Base-by-base conservation (phyloP, 345 rosid species). In the Populus alba region DNA sequence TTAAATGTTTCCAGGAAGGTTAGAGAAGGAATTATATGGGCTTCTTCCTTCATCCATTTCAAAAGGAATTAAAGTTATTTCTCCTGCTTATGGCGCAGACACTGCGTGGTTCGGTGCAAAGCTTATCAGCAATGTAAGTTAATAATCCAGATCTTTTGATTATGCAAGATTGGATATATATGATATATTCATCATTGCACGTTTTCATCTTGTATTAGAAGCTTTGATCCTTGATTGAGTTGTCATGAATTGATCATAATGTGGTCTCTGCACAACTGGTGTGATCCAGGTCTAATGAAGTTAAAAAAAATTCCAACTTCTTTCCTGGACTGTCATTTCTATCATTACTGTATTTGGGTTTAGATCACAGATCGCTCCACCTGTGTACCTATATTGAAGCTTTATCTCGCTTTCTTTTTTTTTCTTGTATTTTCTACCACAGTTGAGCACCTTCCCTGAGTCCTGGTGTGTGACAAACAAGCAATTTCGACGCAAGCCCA, bases 21-120 rank as follows among this genome's bases (percentile, higher is more conserved):
- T 96, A 77, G 90, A 93, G 83, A 93, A 80, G 84, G 97, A 95
- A 89, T 85, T 95, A 73, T 87, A 74, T 13, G 89, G 57, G 70
- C 84, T 85, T 74, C 89, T 92, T 80, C 81, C 92, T 12, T 78
- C 97, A 39, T 80, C 92, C 69, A 78, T 86, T 7, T 72, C 86
- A 73, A 88, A 82, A 66, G 95, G 97, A 79, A 77, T 91, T 74
- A 89, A 79, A 88, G 96, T 93, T 70, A 72, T 90, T 77, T 89
- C 92, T 67, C 95, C 97, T 81, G 88, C 97, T 55, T 75, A 81
- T 7, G 93, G 95, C 38, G 90, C 85, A 25, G 91, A 95, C 80
- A 84, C 92, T 41, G 89, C 97, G 23, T 95, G 99, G 99, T 95
- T 88, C 41, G 98, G 99, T 45, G 98, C 94, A 29, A 95, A 95